Conservation (phyloP, 2,329 filamentous ascomycete genomes). For the Neonectria neomacrospora region DNA sequence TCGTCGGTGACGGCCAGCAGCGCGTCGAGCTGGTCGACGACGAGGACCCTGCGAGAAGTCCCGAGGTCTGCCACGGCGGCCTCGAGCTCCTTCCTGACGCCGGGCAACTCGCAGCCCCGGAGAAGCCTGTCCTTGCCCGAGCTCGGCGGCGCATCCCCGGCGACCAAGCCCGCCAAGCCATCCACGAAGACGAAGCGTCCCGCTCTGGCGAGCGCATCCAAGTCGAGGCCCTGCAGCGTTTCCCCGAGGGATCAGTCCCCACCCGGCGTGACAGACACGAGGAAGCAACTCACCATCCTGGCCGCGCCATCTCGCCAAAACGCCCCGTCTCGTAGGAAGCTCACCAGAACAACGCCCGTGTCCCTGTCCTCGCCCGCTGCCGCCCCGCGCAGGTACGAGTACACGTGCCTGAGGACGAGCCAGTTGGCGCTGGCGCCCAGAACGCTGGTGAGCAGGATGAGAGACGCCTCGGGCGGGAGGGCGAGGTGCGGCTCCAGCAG, state of each 20-base stretch:
- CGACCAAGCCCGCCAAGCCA: constrained; percentile 71
- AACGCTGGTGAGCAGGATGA: constrained; percentile 75
- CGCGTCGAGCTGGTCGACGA: constrained; percentile 74
- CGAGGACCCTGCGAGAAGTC: constrained; percentile 60
- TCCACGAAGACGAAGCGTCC: constrained; percentile 79
- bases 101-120: constrained; percentile 46
- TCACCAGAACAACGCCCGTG: constrained; percentile 76
- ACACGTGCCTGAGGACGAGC: constrained; percentile 69
- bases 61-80: constrained; percentile 52
- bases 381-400: constrained; percentile 54
- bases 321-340: constrained; percentile 79
- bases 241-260: background rate
- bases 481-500: constrained; percentile 72
- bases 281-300: constrained; percentile 64
- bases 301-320: constrained; percentile 82
- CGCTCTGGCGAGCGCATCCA: constrained; percentile 67
- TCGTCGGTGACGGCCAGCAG: constrained; percentile 69
- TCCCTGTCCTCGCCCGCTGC: constrained; percentile 42
- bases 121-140: constrained; percentile 42
- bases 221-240: constrained; percentile 71
- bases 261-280: background rate
- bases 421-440: constrained; percentile 73
- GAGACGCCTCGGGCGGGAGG: constrained; percentile 66
- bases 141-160: constrained; percentile 19
- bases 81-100: constrained; percentile 54